These are phyloP conservation scores for Acanthamoeba castellanii DNA, from an alignment of 208 protist genomes.

Conservation along the genomic window DNA sequence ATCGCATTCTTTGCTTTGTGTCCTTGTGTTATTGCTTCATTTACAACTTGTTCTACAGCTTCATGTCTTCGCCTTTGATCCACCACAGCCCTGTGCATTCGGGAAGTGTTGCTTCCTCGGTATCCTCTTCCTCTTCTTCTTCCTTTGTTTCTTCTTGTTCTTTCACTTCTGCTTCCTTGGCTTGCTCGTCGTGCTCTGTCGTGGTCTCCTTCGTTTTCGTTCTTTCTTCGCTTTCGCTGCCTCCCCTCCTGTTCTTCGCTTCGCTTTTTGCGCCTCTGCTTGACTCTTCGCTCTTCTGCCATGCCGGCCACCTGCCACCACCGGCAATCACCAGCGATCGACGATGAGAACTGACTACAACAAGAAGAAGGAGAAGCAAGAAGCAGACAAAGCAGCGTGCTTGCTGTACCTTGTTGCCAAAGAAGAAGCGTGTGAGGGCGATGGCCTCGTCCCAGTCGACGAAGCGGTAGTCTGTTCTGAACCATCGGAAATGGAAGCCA, in stretches of 20 bases:
- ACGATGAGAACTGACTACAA: not conserved
- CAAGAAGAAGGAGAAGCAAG: not conserved
- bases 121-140: not conserved
- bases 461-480: slow-evolving; percentile 25
- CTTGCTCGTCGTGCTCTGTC: not conserved
- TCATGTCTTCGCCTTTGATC: not conserved
- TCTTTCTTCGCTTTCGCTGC: not conserved
- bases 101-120: not conserved
- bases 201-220: not conserved
- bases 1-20: not conserved
- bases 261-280: slow-evolving; percentile 7
- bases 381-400: not conserved
- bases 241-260: not conserved
- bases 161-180: not conserved
- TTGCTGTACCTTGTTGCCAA: slow-evolving; percentile 22
- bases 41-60: not conserved
- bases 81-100: slow-evolving; percentile 55
- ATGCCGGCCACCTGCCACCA: slow-evolving; percentile 33
- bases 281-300: not conserved
- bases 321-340: not conserved
- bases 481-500: slow-evolving; percentile 44
- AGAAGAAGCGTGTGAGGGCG: slow-evolving; percentile 48
- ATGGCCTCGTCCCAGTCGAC: slow-evolving; percentile 43
- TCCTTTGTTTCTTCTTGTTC: not conserved
- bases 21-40: too few species aligned